Evolutionary conservation across 2,329 filamentous ascomycete genomes (phyloP).

Genomic region (Penicillium sp.): DNA sequence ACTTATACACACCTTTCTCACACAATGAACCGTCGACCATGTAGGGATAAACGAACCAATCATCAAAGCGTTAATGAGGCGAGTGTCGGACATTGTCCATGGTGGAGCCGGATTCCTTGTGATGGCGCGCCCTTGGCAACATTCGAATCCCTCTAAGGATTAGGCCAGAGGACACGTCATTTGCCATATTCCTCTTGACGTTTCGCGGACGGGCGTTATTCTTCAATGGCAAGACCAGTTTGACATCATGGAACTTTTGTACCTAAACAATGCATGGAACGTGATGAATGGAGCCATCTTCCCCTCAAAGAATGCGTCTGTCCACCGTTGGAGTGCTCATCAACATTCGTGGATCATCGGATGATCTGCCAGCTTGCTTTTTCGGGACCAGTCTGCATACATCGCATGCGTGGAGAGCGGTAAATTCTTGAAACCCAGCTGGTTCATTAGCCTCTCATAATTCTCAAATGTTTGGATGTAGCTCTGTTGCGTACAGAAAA

Average conservation of each 20-base stretch:
- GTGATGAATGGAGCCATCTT: conserved; percentile 12
- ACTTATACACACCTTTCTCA: neutral
- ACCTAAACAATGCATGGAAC: neutral
- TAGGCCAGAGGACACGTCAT: conserved; percentile 18
- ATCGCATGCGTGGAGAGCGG: neutral
- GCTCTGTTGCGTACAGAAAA: neutral
- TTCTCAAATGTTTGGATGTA: neutral
- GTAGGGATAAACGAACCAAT: conserved; percentile 11
- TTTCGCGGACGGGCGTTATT: neutral
- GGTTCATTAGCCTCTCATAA: neutral
- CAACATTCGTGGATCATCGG: conserved; percentile 15
- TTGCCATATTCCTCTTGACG: conserved; percentile 1
- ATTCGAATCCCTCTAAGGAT: conserved; percentile 12
- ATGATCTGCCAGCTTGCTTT: neutral
- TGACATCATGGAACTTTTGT: conserved; percentile 10
- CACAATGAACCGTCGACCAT: conserved; percentile 4
- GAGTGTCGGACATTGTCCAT: conserved; percentile 12
- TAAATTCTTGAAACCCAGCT: neutral
- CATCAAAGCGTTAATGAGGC: neutral
- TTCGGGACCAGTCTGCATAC: neutral
- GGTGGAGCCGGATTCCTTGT: conserved; percentile 12
- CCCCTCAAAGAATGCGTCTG: conserved; percentile 8
- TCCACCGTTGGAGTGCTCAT: conserved; percentile 3
- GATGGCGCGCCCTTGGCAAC: conserved; percentile 6
- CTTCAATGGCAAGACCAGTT: neutral